Base-by-base conservation (phyloP, 164 flowering plant genomes). In the Dillenia suffruticosa region DNA sequence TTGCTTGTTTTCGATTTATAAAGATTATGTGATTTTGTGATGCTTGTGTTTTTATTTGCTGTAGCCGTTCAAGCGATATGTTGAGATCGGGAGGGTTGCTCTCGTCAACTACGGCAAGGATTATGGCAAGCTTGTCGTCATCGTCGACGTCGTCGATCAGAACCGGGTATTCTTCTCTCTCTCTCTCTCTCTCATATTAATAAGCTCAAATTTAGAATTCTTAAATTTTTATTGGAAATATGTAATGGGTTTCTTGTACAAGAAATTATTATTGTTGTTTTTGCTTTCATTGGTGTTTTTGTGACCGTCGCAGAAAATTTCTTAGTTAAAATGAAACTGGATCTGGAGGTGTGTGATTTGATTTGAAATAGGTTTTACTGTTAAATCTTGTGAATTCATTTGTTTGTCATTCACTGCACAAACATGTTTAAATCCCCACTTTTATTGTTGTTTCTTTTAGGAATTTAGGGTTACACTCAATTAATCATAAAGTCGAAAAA, bases 71-170 rank as follows among this genome's bases (percentile, higher is more conserved):
- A 84, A 86, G 84, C 72, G 88, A 71, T 85, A 74, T 77, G 87
- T 87, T 15, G 94, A 87, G 87, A 82, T 87, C 74, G 94, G 94
- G 49, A 72, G 89, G 49, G 89, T 86, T 0, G 88, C 84, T 46
- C 81, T 86, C 17, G 77, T 84, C 47, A 87, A 86, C 79, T 84
- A 82, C 62, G 92, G 89, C 13, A 77, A 82, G 49, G 87, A 86
- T 26, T 86, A 86, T 49, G 93, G 90, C 9, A 70, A 49, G 68
- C 88, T 87, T 22, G 89, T 85, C 24, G 96, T 86, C 59, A 88
- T 88, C 65, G 96, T 88, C 51, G 96, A 86, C 57, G 90, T 88
- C 61, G 55, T 88, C 58, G 96, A 88, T 68, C 92, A 86, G 70
- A 88, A 88, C 70, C 69, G 92, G 58, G 96, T 88, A 81, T 24